phyloP scores from a whole-genome alignment of 2,329 filamentous ascomycete genomes.

The Arthrinium phaeospermum region DNA sequence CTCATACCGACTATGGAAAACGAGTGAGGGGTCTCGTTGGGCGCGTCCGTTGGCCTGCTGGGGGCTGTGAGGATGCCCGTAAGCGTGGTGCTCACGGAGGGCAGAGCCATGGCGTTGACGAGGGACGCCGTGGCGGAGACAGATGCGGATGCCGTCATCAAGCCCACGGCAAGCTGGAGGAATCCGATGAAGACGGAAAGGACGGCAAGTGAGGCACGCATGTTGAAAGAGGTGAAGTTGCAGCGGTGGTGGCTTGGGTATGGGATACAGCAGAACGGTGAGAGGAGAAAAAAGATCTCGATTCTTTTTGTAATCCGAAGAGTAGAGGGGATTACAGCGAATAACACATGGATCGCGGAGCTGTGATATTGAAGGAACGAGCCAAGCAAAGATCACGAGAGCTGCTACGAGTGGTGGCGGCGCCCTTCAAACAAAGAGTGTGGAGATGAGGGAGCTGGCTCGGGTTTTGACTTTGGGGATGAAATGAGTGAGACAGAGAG shows the following conservation, averaged over 20 bases:
- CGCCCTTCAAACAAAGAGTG: not conserved
- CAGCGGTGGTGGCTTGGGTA: not conserved
- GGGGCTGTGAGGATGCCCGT: constrained; percentile 1
- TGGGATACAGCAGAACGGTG: not conserved
- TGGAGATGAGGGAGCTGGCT: not conserved
- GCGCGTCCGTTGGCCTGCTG: not conserved
- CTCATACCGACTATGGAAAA: not conserved
- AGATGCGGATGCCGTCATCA: not conserved
- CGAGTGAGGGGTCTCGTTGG: not conserved
- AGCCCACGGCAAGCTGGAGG: constrained; percentile 9
- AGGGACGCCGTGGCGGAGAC: not conserved
- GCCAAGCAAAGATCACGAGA: not conserved
- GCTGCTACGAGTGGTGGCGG: not conserved
- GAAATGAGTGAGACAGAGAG: not conserved
- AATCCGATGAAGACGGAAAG: constrained; percentile 1
- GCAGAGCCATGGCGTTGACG: not conserved
- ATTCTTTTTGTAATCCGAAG: not conserved
- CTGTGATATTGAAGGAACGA: not conserved
- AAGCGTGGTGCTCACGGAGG: constrained; percentile 1
- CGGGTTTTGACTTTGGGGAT: not conserved
- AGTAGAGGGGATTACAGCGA: not conserved
- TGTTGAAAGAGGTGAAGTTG: not conserved
- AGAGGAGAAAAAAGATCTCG: not conserved
- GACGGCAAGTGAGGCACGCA: constrained; percentile 1
- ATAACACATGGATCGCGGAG: not conserved